Conservation (phyloP, 495 filamentous ascomycete genomes). For the Penicillium bialowiezense region DNA sequence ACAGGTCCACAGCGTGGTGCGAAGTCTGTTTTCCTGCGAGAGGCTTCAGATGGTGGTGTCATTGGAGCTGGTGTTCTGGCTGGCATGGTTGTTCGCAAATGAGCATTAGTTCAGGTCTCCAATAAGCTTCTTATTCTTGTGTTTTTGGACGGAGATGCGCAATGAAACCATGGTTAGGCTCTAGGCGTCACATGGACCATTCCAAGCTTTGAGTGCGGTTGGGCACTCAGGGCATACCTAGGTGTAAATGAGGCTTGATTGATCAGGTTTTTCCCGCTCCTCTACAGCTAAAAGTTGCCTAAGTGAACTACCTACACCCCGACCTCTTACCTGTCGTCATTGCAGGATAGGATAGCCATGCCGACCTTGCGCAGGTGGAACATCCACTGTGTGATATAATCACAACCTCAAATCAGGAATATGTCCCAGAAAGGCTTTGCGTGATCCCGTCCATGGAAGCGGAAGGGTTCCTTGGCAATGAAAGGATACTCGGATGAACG, state of each 20-base stretch:
- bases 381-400: too few species aligned
- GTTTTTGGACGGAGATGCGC: slow-evolving; percentile 3
- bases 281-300: too few species aligned
- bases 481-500: too few species aligned
- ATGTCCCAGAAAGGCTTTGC: too few species aligned
- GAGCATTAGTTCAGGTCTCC: slow-evolving; percentile 1
- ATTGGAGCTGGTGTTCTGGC: slow-evolving; percentile 74
- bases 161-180: slow-evolving; percentile 8
- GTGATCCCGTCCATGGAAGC: too few species aligned
- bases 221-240: slow-evolving; percentile 8
- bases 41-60: slow-evolving; percentile 73
- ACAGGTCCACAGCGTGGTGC: slow-evolving; percentile 53
- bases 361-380: too few species aligned
- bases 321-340: too few species aligned
- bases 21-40: slow-evolving; percentile 61
- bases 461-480: too few species aligned
- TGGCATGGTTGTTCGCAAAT: slow-evolving; percentile 48
- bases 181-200: slow-evolving; percentile 1
- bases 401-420: too few species aligned
- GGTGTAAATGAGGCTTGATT: slow-evolving; percentile 16
- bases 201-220: neutral
- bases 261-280: too few species aligned
- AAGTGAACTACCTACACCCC: too few species aligned
- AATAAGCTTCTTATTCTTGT: neutral
- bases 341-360: too few species aligned